Percentiles rank a stretch among this genome's conserved stretches.
These are phyloP conservation scores for Perilla frutescens DNA, from an alignment of 257 asterid genomes.

Conservation along the genomic window DNA sequence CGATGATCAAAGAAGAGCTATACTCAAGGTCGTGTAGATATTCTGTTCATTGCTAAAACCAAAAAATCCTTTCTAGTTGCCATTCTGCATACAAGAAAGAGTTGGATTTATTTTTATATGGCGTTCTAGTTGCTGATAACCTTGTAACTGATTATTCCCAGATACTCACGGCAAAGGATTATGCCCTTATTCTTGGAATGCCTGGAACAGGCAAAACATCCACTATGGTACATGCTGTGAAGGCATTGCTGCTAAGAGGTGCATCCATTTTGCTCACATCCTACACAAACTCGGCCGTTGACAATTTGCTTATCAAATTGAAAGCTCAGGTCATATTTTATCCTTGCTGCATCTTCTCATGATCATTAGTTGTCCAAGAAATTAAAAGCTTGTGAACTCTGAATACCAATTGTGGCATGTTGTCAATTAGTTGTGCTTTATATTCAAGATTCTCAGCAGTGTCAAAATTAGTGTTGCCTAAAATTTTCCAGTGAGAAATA, in stretches of 20 bases:
- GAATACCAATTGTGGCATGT: slow-evolving; percentile 14
- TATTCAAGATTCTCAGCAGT: slow-evolving; percentile 17
- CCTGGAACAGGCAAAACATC: slow-evolving; percentile 99
- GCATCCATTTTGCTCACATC: slow-evolving; percentile 98
- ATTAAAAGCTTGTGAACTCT: slow-evolving; percentile 21
- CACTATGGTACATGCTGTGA: slow-evolving; percentile 97
- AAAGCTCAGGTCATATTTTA: slow-evolving; percentile 76
- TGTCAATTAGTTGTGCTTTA: slow-evolving; percentile 29
- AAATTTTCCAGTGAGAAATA: background rate
- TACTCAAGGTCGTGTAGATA: slow-evolving; percentile 67
- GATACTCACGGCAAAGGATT: slow-evolving; percentile 94
- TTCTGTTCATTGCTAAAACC: slow-evolving; percentile 10
- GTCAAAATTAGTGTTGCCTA: background rate
- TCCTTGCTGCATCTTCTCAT: slow-evolving; percentile 28
- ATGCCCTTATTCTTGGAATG: slow-evolving; percentile 94
- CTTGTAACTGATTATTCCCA: slow-evolving; percentile 41
- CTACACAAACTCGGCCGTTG: slow-evolving; percentile 97
- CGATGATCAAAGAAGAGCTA: slow-evolving; percentile 94
- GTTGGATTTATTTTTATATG: background rate
- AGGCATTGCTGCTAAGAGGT: slow-evolving; percentile 94
- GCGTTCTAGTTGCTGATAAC: slow-evolving; percentile 38
- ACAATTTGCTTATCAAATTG: slow-evolving; percentile 84
- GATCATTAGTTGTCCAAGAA: slow-evolving; percentile 24
- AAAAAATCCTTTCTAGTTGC: background rate
- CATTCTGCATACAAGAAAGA: slow-evolving; percentile 7